Evolutionary conservation across 768 basidiomycete genomes (phyloP).

Genomic region (Macrolepiota fuliginosa): DNA sequence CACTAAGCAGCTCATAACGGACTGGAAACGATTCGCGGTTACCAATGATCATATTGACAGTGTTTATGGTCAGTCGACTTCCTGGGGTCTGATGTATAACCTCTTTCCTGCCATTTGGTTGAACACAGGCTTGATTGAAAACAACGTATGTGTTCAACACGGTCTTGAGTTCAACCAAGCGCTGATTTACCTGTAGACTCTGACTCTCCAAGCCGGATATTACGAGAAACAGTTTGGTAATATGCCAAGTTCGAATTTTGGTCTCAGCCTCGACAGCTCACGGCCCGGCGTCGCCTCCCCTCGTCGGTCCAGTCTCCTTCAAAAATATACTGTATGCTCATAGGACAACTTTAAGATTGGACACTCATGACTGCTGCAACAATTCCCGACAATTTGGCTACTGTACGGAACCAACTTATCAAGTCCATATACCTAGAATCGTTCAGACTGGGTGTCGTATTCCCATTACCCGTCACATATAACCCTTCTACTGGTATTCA

Average conservation of each 20-base stretch:
- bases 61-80: slow-evolving; percentile 16
- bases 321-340: not conserved
- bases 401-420: slow-evolving; percentile 38
- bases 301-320: not conserved
- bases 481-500: slow-evolving; percentile 17
- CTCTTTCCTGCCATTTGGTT: slow-evolving; percentile 49
- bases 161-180: slow-evolving; percentile 15
- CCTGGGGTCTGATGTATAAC: slow-evolving; percentile 51
- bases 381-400: slow-evolving; percentile 23
- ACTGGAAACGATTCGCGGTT: slow-evolving; percentile 16
- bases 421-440: slow-evolving; percentile 16
- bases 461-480: slow-evolving; percentile 25
- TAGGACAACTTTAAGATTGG: slow-evolving; percentile 37
- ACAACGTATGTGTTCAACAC: slow-evolving; percentile 10
- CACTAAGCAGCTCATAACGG: not conserved
- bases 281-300: slow-evolving; percentile 20
- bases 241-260: slow-evolving; percentile 9
- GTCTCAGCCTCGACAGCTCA: slow-evolving; percentile 20
- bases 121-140: slow-evolving; percentile 33
- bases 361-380: slow-evolving; percentile 46
- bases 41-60: slow-evolving; percentile 14
- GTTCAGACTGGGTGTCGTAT: slow-evolving; percentile 17
- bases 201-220: too few relatives aligned
- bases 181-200: too few relatives aligned
- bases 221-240: too few relatives aligned